Evolutionary conservation across 352 stramenopile species (phyloP).

Genomic region (Salisapilia sapeloensis): DNA sequence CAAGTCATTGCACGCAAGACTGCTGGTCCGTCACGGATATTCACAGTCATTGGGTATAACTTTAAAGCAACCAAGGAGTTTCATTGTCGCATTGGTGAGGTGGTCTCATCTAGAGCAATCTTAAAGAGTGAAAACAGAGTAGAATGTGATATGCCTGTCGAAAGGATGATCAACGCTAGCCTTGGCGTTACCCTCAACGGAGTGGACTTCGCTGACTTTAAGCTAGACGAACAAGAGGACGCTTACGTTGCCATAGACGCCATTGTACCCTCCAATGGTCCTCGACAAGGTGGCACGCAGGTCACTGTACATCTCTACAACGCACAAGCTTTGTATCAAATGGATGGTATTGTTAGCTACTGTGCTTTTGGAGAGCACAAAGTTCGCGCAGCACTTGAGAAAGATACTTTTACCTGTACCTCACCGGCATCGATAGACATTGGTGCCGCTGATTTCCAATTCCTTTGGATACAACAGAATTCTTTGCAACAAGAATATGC

Average conservation of each 20-base stretch:
- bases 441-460: constrained; percentile 4
- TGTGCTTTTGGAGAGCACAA: constrained; percentile 19
- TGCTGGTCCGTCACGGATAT: constrained; percentile 1
- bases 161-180: not conserved
- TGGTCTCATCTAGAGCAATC: not conserved
- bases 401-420: constrained; percentile 5
- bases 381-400: constrained; percentile 5
- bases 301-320: constrained; percentile 10
- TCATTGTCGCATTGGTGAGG: constrained; percentile 8
- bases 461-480: constrained; percentile 10
- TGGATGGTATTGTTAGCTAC: constrained; percentile 4
- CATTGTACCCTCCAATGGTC: constrained; percentile 9
- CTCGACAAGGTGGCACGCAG: constrained; percentile 12
- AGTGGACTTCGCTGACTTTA: constrained; percentile 12
- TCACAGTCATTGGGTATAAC: constrained; percentile 12
- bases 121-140: constrained; percentile 6
- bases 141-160: constrained; percentile 2
- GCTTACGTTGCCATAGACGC: constrained; percentile 7
- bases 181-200: constrained; percentile 22
- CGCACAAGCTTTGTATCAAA: constrained; percentile 1
- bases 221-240: constrained; percentile 2
- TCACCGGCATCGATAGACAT: constrained; percentile 3
- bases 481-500: constrained; percentile 7
- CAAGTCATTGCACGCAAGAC: constrained; percentile 4
- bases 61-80: constrained; percentile 13